A percentile compares a stretch with the other conserved stretches of the same genome.
These are phyloP conservation scores for Trichoderma arundinaceum DNA, from an alignment of 2,329 filamentous ascomycete species.

Conservation along the genomic window DNA sequence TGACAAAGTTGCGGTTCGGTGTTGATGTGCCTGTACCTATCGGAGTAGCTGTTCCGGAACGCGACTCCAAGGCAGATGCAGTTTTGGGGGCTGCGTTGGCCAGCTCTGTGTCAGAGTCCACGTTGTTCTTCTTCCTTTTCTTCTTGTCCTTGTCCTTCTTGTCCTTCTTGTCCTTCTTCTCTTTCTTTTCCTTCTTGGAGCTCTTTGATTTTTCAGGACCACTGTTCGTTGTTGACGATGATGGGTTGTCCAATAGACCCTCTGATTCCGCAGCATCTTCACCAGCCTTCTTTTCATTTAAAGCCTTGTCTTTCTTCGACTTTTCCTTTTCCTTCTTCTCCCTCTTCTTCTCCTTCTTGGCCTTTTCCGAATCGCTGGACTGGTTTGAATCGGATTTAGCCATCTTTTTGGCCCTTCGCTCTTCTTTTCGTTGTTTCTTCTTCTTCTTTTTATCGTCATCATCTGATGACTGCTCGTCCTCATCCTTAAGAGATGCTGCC, in stretches of 20 bases:
- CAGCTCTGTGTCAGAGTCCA: slow-evolving; percentile 35
- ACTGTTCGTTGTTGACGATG: slow-evolving; percentile 35
- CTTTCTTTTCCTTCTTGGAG: slow-evolving; percentile 46
- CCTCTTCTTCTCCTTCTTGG: slow-evolving; percentile 40
- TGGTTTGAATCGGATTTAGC: slow-evolving; percentile 38
- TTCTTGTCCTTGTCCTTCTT: slow-evolving; percentile 55
- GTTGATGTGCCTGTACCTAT: slow-evolving; percentile 53
- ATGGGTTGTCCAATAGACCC: slow-evolving; percentile 14
- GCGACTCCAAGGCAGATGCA: slow-evolving; percentile 36
- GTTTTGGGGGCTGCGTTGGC: slow-evolving; percentile 15
- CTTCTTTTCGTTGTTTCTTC: slow-evolving; percentile 50
- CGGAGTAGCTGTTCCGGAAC: slow-evolving; percentile 47
- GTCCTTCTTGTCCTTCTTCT: slow-evolving; percentile 51
- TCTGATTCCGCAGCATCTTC: slow-evolving; percentile 17
- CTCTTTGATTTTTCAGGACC: slow-evolving; percentile 36
- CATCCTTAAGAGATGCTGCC: slow-evolving; percentile 47
- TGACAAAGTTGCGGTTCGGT: slow-evolving; percentile 71
- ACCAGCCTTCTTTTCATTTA: background rate
- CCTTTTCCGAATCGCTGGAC: slow-evolving; percentile 35
- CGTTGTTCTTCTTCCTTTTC: slow-evolving; percentile 56
- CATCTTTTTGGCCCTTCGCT: slow-evolving; percentile 47
- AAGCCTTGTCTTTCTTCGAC: slow-evolving; percentile 37
- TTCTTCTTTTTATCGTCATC: slow-evolving; percentile 44
- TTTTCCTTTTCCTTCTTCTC: slow-evolving; percentile 45
- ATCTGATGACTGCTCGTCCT: slow-evolving; percentile 35